Conservation (phyloP, 2,329 filamentous ascomycete species). For the Fusarium protoensiforme region DNA sequence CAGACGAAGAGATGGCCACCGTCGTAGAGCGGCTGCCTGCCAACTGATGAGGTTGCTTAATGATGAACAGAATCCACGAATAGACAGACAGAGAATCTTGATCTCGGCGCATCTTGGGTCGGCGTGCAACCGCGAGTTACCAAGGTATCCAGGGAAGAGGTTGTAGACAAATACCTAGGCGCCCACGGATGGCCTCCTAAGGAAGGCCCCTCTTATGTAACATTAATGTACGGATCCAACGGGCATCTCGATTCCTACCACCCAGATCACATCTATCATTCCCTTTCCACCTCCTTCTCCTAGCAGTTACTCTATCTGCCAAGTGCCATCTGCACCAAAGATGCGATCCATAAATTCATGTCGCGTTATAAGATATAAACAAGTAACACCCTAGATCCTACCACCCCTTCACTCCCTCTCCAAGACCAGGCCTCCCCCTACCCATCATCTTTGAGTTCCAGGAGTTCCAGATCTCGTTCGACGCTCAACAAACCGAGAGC, state of each 20-base stretch:
- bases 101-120: slow-evolving; percentile 20
- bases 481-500: slow-evolving; percentile 82
- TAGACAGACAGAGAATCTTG: slow-evolving; percentile 37
- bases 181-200: neutral
- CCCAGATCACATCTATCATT: neutral
- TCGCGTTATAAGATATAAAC: neutral
- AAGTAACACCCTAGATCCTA: neutral
- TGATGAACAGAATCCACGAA: slow-evolving; percentile 35
- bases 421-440: slow-evolving; percentile 8
- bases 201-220: slow-evolving; percentile 40
- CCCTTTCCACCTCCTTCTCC: neutral
- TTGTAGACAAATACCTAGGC: slow-evolving; percentile 12
- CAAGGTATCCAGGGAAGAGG: slow-evolving; percentile 23
- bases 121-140: slow-evolving; percentile 6
- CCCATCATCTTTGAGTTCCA: slow-evolving; percentile 63
- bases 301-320: neutral
- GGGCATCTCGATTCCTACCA: slow-evolving; percentile 5
- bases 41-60: slow-evolving; percentile 57
- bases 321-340: neutral
- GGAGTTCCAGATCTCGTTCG: slow-evolving; percentile 77
- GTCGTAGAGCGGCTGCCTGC: slow-evolving; percentile 86
- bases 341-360: neutral
- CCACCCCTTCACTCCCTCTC: neutral
- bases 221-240: slow-evolving; percentile 44
- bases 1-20: slow-evolving; percentile 94